Evolutionary conservation across 768 basidiomycete genomes (phyloP).

Genomic region (Paxillus involutus): DNA sequence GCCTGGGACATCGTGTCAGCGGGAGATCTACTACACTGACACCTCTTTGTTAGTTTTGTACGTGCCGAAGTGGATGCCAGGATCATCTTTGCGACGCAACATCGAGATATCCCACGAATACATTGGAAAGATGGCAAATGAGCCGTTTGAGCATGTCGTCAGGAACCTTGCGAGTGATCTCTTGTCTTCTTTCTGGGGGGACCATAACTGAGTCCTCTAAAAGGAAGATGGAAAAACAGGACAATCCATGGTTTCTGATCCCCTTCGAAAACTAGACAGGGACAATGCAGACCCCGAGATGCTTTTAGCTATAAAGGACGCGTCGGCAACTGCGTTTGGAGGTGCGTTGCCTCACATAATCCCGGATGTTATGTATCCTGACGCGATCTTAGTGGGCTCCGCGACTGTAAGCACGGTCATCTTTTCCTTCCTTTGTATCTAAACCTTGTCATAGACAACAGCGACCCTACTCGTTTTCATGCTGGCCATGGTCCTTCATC

Average conservation of each 20-base stretch:
- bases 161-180: neutral
- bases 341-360: neutral
- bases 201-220: neutral
- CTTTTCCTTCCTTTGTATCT: neutral
- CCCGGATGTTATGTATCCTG: neutral
- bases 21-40: neutral
- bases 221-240: neutral
- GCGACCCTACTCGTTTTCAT: conserved; percentile 10
- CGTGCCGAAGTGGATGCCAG: neutral
- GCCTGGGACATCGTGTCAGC: neutral
- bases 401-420: neutral
- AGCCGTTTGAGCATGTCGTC: neutral
- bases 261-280: neutral
- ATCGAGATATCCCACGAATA: neutral
- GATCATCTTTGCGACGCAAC: neutral
- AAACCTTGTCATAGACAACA: neutral
- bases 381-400: neutral
- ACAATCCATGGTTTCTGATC: neutral
- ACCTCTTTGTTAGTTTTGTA: neutral
- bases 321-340: neutral
- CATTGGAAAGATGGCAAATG: neutral
- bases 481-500: conserved; percentile 8
- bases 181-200: neutral
- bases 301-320: neutral
- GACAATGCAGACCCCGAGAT: neutral